These are phyloP conservation scores for Eimeria necatrix DNA, from an alignment of 169 alveolate genomes.

Conservation along the genomic window DNA sequence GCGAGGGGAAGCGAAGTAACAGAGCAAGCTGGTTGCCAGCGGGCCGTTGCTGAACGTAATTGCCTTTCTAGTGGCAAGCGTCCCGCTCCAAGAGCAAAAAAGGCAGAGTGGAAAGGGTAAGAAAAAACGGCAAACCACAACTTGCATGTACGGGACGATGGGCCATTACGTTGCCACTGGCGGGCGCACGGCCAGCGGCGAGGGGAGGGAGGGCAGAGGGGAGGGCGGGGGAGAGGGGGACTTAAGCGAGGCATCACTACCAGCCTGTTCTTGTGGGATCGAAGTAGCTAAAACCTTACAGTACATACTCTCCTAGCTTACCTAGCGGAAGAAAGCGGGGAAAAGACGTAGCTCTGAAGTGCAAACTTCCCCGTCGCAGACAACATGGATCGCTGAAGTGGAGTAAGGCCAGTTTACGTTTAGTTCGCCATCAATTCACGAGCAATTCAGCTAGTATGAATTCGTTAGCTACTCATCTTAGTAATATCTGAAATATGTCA, in stretches of 20 bases:
- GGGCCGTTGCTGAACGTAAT: conserved; percentile 67
- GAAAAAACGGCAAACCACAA: conserved; percentile 63
- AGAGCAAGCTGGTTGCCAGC: conserved; percentile 73
- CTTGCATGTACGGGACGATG: conserved; percentile 66
- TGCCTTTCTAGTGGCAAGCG: conserved; percentile 51
- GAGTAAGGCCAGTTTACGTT: conserved; percentile 44
- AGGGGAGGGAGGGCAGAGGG: conserved; percentile 79
- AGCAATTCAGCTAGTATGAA: not conserved
- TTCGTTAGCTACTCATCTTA: not conserved
- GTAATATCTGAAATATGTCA: not conserved
- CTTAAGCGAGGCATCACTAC: conserved; percentile 43
- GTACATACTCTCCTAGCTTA: not conserved
- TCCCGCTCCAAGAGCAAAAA: conserved; percentile 58
- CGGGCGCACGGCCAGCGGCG: conserved; percentile 76
- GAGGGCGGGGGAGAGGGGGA: conserved; percentile 75
- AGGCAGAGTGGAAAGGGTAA: conserved; percentile 57
- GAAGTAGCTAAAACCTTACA: not conserved
- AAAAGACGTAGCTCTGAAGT: conserved; percentile 2
- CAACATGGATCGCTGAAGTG: conserved; percentile 25
- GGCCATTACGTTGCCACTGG: conserved; percentile 31
- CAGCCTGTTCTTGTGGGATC: conserved; percentile 17
- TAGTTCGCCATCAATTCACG: not conserved
- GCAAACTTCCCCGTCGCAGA: conserved; percentile 52
- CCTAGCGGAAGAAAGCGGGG: not conserved
- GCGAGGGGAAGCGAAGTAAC: conserved; percentile 63